phyloP scores from a whole-genome alignment of 73 alveolate species.

The Diophrys sp. region DNA sequence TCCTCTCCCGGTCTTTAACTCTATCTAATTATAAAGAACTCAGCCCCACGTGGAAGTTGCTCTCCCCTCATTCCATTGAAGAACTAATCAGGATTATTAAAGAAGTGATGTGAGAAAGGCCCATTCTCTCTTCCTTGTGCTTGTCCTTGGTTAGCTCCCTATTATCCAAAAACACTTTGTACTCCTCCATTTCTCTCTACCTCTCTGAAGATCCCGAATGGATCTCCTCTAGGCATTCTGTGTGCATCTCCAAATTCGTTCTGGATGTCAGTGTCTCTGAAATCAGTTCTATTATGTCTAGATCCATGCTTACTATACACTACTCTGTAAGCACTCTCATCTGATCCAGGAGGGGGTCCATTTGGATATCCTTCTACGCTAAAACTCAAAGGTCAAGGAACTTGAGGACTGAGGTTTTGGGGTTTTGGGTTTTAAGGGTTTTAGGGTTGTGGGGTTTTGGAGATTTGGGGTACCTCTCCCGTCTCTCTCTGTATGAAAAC shows the following conservation, averaged over 20 bases:
- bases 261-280: not conserved
- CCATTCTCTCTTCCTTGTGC: not conserved
- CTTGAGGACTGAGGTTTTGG: too few species aligned
- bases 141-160: not conserved
- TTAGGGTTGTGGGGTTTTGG: too few species aligned
- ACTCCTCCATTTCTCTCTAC: not conserved
- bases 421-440: too few species aligned
- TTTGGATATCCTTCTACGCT: not conserved
- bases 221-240: not conserved
- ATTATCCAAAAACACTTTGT: not conserved
- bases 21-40: not conserved
- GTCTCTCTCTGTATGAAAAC: not conserved
- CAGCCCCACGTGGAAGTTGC: not conserved
- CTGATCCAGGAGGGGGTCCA: slow-evolving; percentile 1
- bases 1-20: not conserved
- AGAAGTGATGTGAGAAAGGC: not conserved
- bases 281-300: not conserved
- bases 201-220: not conserved
- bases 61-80: not conserved
- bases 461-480: too few species aligned
- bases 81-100: not conserved
- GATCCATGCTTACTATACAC: not conserved
- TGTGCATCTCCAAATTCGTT: not conserved
- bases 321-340: not conserved
- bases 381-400: too few species aligned